These are phyloP conservation scores for Ganoderma lingzhi DNA, from an alignment of 1,284 basidiomycete species.

Conservation along the genomic window DNA sequence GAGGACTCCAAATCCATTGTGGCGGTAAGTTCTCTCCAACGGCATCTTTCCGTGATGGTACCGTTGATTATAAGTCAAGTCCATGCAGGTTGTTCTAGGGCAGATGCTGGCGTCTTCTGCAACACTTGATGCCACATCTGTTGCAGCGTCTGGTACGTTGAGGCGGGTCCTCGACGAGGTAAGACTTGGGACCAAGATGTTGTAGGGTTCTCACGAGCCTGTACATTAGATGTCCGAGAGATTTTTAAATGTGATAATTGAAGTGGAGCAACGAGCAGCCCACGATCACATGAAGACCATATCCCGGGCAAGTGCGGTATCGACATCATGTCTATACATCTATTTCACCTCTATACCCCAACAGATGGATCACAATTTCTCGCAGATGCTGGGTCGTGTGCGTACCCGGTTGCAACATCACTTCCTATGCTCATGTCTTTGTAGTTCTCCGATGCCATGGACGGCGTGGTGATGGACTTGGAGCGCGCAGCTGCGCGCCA, in stretches of 20 bases:
- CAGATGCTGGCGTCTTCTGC: slow-evolving; percentile 36
- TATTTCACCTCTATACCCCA: neutral
- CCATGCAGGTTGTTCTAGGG: slow-evolving; percentile 39
- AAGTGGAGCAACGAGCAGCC: slow-evolving; percentile 3
- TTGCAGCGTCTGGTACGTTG: slow-evolving; percentile 29
- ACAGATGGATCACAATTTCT: slow-evolving; percentile 15
- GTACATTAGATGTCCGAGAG: slow-evolving; percentile 11
- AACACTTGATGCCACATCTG: slow-evolving; percentile 34
- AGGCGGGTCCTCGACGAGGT: slow-evolving; percentile 28
- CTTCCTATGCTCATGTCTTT: neutral
- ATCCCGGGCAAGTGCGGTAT: slow-evolving; percentile 11
- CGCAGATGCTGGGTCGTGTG: slow-evolving; percentile 7
- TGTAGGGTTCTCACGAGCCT: neutral
- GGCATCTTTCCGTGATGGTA: neutral
- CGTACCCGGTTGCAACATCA: neutral
- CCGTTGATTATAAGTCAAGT: slow-evolving; percentile 33
- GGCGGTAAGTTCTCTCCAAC: slow-evolving; percentile 39
- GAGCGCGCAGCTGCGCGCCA: neutral
- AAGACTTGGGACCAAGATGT: neutral
- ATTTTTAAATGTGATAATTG: slow-evolving; percentile 3
- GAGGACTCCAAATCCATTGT: slow-evolving; percentile 39
- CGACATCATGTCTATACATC: neutral
- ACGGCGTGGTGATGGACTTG: slow-evolving; percentile 9
- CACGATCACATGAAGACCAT: slow-evolving; percentile 13
- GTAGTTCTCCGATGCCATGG: slow-evolving; percentile 14